phyloP scores from a whole-genome alignment of 371 early-diverging fungal species.

The Apophysomyces trapeziformis region DNA sequence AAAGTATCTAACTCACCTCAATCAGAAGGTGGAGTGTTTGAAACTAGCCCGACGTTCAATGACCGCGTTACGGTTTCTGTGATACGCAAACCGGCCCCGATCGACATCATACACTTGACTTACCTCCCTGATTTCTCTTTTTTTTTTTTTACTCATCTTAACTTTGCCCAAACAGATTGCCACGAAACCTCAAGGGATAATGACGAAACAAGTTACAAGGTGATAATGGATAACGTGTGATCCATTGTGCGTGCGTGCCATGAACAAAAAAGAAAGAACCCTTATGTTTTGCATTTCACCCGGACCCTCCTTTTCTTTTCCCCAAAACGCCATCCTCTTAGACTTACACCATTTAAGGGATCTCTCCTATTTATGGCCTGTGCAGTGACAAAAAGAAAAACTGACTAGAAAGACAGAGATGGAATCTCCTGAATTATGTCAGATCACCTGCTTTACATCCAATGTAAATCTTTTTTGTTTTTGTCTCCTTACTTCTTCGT shows the following conservation, averaged over 20 bases:
- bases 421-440: conserved; percentile 5
- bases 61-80: conserved; percentile 6
- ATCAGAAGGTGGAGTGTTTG: conserved; percentile 4
- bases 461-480: neutral
- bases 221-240: too few species aligned
- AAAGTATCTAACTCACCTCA: neutral
- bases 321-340: neutral
- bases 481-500: neutral
- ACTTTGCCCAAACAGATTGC: neutral
- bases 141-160: neutral
- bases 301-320: conserved; percentile 5
- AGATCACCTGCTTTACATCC: neutral
- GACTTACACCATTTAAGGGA: neutral
- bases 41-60: conserved; percentile 1
- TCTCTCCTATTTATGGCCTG: conserved; percentile 9
- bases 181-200: conserved; percentile 1
- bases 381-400: neutral
- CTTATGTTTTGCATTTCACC: conserved; percentile 4
- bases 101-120: conserved; percentile 5
- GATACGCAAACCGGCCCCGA: conserved; percentile 4
- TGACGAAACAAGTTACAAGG: neutral
- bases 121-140: neutral
- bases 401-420: neutral
- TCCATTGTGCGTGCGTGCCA: neutral
- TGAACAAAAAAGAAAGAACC: neutral